Evolutionary conservation across 1,139 yeast genomes (phyloP), one percentile per base, ranked within the genome.

Genomic region (Wickerhamomyces sp.): DNA sequence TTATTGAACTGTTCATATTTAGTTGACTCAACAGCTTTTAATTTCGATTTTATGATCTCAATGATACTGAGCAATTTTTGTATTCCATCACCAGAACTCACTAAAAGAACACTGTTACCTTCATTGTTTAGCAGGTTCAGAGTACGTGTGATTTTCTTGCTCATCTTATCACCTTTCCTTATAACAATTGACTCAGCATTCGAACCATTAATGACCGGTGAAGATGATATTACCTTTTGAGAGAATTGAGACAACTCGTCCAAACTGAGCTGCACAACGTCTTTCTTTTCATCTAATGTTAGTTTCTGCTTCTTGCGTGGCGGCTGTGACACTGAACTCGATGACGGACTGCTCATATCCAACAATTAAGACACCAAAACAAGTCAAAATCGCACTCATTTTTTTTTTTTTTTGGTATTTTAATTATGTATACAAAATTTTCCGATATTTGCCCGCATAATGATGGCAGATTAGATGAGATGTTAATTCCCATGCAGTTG

Each of bases 41-140:
- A 20, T 30, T 40, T 45, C 8, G 26, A n/a, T 34, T 53, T 53
- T 7, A 47, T 40, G 27, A 53, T 52, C 40, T 53, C 56, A 24
- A 51, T 31, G 5, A 52, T 46, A 33, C 49, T 43, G 8, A 51
- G 27, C 22, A 49, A 28, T 35, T 53, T 53, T 30, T 51, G 57
- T 4, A 52, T 45, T 2, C 38, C 38, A 12, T 43, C 47, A 12
- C 57, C 57, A 5, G 49, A 47, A 16, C 49, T 41, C 54, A 50
- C 45, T 10, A 53, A 17, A 5, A 48, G 19, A 10, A 43, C 37
- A 6, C n/a, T 24, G 35, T 12, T 36, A n/a, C n/a, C 38, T 1
- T 29, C 29, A 20, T 39, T 28, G 1, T 22, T 22, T 7, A 44
- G n/a, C 3, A 16, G 9, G 24, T 40, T 41, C 25, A 32, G 10